Base-by-base conservation (phyloP, 208 protist species). In the Porcisia hertigi region DNA sequence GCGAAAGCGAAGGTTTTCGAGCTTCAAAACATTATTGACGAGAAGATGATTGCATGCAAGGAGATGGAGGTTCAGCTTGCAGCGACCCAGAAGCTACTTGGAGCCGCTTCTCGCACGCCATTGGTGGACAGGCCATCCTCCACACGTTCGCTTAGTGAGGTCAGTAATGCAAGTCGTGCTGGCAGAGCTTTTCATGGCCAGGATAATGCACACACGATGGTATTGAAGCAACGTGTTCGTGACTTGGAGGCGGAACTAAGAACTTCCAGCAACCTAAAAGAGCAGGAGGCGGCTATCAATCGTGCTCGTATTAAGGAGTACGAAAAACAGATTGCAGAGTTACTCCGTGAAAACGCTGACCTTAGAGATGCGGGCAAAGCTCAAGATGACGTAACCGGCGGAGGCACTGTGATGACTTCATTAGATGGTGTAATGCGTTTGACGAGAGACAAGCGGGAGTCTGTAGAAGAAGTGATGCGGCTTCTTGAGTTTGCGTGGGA, bases 381-480 rank as follows among this genome's bases (percentile, higher is more conserved):
- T 55, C n/a, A 34, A 3, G 54, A 6, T 49, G 16, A 25, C 9
- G 1, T 52, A 30, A 73, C 36, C 6, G 59, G 63, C 34, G 65
- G 34, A 36, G 53, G 23, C 30, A 41, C 12, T 49, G 14, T 49
- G 20, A 39, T 59, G 9, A 62, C 75, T 12, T 58, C 58, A n/a
- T 66, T 71, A 36, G 71, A 82, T 36, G 79, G 76, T 14, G 76
- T 81, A 5, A 54, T 77, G 72, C 86, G 82, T 41, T 77, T 91
- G 47, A 82, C 84, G 34, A 94, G 91, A 62, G 89, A 96, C 75
- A 96, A 92, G 69, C 83, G 84, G 0, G 89, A 92, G 49, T 92
- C 79, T 36, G 81, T 93, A 11, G 89, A 96, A 60, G 89, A 96
- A 71, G 66, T 96, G 57, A 93, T 96, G 89, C 80, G 86, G 41